Evolutionary conservation across 768 basidiomycete species (phyloP).

Genomic region (Boletus reticulatus): DNA sequence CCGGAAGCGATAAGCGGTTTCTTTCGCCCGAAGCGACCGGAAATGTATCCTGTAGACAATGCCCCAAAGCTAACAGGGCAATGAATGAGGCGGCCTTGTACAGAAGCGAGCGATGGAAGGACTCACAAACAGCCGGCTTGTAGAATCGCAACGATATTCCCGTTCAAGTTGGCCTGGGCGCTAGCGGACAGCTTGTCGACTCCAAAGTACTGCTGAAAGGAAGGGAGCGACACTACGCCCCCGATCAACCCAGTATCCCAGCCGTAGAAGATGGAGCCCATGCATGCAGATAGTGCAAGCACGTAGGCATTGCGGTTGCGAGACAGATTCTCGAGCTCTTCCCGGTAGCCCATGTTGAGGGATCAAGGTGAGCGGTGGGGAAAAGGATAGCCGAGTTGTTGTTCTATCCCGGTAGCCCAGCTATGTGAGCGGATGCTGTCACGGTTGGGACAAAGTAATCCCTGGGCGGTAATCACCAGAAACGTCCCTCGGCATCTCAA

Average conservation of each 20-base stretch:
- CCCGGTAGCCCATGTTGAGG: constrained; percentile 25
- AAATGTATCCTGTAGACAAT: constrained; percentile 38
- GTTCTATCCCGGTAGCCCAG: no score
- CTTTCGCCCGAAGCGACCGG: constrained; percentile 46
- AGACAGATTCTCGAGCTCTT: constrained; percentile 22
- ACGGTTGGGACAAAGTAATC: not conserved
- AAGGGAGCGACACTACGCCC: constrained; percentile 43
- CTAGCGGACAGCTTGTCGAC: constrained; percentile 36
- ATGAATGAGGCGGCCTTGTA: not conserved
- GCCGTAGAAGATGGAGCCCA: constrained; percentile 50
- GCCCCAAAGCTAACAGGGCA: constrained; percentile 40
- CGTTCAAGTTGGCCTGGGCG: constrained; percentile 42
- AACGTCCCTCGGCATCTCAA: not conserved
- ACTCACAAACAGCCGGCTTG: constrained; percentile 50
- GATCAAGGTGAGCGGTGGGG: not conserved
- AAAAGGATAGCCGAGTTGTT: not conserved
- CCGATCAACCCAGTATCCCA: constrained; percentile 53
- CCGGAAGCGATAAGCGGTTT: constrained; percentile 43
- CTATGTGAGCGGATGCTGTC: not conserved
- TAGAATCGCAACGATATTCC: constrained; percentile 51
- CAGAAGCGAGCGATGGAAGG: not conserved
- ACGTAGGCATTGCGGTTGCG: constrained; percentile 45
- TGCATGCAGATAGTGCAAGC: constrained; percentile 42
- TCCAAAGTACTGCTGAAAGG: constrained; percentile 50
- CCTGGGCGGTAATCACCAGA: not conserved